Percentiles rank a stretch among this genome's conserved stretches.
These are phyloP conservation scores for Boletus subparvulus DNA, from an alignment of 768 basidiomycete genomes.

Conservation along the genomic window DNA sequence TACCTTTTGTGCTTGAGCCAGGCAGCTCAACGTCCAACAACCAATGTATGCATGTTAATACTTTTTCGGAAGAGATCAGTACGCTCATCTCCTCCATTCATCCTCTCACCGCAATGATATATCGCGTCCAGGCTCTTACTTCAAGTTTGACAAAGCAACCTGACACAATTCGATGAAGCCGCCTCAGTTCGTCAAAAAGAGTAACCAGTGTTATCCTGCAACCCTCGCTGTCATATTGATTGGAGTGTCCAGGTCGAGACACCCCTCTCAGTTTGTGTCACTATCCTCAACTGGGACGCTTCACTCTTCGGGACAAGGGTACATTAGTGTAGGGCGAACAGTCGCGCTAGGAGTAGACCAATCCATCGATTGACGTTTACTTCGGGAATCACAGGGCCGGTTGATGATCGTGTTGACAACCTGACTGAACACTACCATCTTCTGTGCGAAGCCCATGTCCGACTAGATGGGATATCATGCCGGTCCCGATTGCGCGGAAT, in stretches of 20 bases:
- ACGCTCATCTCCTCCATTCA: slow-evolving; percentile 27
- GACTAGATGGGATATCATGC: background rate
- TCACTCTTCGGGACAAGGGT: slow-evolving; percentile 97
- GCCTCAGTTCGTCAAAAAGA: slow-evolving; percentile 95
- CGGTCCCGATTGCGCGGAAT: background rate
- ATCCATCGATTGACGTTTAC: background rate
- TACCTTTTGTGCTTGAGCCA: no score
- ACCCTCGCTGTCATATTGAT: background rate
- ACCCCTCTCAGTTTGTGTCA: slow-evolving; percentile 77
- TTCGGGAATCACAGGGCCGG: slow-evolving; percentile 63
- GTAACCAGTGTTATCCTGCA: slow-evolving; percentile 25
- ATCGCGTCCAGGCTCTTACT: slow-evolving; percentile 70
- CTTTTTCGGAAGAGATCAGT: slow-evolving; percentile 91
- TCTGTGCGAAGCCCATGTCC: slow-evolving; percentile 14
- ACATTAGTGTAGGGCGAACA: slow-evolving; percentile 62
- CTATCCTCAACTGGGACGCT: slow-evolving; percentile 92
- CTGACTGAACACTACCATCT: slow-evolving; percentile 49
- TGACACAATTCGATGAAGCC: slow-evolving; percentile 95
- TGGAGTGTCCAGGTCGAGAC: slow-evolving; percentile 66
- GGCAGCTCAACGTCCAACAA: no score
- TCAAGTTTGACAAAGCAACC: slow-evolving; percentile 80
- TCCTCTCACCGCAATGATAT: background rate
- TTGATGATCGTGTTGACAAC: slow-evolving; percentile 58
- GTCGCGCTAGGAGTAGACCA: slow-evolving; percentile 72
- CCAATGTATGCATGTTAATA: slow-evolving; percentile 80